Evolutionary conservation across 2,329 filamentous ascomycete genomes (phyloP).

Genomic region (Colletotrichum camelliae): DNA sequence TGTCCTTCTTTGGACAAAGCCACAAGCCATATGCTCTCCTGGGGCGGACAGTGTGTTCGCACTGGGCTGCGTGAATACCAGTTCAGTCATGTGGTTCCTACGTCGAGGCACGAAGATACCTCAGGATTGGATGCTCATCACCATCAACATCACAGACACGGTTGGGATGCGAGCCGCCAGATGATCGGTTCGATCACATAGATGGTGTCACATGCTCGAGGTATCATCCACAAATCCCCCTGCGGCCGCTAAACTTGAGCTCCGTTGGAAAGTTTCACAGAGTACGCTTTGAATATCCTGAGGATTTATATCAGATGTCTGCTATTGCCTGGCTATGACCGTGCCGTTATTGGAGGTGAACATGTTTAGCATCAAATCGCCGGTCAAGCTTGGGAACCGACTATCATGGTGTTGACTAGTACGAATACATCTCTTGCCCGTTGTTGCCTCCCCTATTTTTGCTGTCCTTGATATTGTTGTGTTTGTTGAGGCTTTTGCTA

Average conservation of each 20-base stretch:
- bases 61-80: not conserved
- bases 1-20: not conserved
- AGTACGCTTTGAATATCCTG: rapidly evolving
- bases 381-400: too few species aligned
- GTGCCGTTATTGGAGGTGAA: not conserved
- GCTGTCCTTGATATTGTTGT: not conserved
- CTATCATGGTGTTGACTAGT: not conserved
- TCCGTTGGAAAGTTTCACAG: not conserved
- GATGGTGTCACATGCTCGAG: not conserved
- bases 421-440: not conserved
- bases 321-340: rapidly evolving
- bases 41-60: not conserved
- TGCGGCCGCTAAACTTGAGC: not conserved
- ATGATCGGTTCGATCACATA: not conserved
- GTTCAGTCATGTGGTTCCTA: rapidly evolving
- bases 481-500: not conserved
- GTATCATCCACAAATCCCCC: not conserved
- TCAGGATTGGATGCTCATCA: not conserved
- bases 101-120: not conserved
- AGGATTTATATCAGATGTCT: rapidly evolving
- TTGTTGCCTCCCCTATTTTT: not conserved
- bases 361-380: too few species aligned
- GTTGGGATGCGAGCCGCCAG: rapidly evolving
- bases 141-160: not conserved
- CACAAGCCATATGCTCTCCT: not conserved